Conservation (phyloP, 225 moss, liverwort and hornwort genomes). For the Polytrichum formosum region DNA sequence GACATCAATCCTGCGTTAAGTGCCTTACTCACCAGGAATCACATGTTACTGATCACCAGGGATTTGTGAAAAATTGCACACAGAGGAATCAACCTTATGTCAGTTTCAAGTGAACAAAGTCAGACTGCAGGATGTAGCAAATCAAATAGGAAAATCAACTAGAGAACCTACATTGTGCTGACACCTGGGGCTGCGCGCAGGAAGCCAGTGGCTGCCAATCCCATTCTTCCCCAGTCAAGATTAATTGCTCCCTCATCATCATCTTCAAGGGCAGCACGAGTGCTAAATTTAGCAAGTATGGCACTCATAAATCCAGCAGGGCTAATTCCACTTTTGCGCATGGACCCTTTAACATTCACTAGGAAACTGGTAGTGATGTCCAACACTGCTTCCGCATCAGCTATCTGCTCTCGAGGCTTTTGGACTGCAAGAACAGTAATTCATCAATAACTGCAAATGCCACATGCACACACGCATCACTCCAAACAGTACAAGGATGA, state of each 20-base stretch:
- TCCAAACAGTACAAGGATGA: too few species aligned
- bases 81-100: too few species aligned
- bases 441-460: background rate
- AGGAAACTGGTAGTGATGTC: conserved; percentile 67
- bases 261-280: conserved; percentile 1
- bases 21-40: too few species aligned
- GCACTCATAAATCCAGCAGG: conserved; percentile 69
- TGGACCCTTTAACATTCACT: conserved; percentile 57
- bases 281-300: conserved; percentile 52
- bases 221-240: conserved; percentile 70
- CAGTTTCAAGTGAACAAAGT: too few species aligned
- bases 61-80: too few species aligned
- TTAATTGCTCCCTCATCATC: conserved; percentile 25
- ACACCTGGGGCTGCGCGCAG: conserved; percentile 64
- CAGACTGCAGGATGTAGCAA: background rate
- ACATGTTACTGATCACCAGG: too few species aligned
- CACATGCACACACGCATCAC: too few species aligned
- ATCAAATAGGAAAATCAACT: background rate
- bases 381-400: conserved; percentile 77
- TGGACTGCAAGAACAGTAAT: conserved; percentile 31
- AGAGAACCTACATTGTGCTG: conserved; percentile 62
- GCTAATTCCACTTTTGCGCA: conserved; percentile 56
- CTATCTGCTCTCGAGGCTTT: conserved; percentile 83
- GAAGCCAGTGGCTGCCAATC: conserved; percentile 50
- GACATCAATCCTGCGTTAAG: too few species aligned